Evolutionary conservation across 257 asterid genomes (phyloP).

Genomic region (Nicotiana tomentosiformis): DNA sequence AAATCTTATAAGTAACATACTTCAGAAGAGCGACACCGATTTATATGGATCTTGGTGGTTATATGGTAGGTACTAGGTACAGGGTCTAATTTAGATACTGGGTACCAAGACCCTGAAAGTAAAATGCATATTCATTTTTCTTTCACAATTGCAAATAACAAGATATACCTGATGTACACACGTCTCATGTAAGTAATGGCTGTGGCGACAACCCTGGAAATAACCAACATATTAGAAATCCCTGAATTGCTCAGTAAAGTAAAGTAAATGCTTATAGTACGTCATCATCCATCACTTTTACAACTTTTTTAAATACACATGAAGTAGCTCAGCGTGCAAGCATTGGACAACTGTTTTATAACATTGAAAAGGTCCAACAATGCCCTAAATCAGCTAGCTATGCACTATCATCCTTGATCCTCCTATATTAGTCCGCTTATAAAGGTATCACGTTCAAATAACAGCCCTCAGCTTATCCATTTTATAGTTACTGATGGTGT

Average conservation of each 20-base stretch:
- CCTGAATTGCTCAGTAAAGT: background rate
- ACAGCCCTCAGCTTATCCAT: background rate
- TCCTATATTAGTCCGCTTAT: background rate
- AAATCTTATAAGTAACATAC: background rate
- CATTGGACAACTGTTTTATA: background rate
- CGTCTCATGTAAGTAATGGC: conserved; percentile 96
- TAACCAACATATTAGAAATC: conserved; percentile 17
- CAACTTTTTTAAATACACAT: background rate
- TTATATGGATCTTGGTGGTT: background rate
- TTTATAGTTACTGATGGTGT: too few species aligned
- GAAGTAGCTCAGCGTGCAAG: background rate
- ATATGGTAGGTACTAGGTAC: background rate
- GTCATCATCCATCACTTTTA: background rate
- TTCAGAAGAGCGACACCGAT: background rate
- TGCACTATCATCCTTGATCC: background rate
- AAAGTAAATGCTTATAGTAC: background rate
- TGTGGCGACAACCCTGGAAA: conserved; percentile 93
- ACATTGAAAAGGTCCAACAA: background rate
- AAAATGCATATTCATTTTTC: background rate
- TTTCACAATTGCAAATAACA: background rate
- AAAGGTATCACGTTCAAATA: background rate
- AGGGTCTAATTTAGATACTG: conserved; percentile 75
- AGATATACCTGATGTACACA: conserved; percentile 60
- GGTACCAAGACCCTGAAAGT: background rate
- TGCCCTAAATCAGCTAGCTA: background rate